These are phyloP conservation scores for Meyerozyma smithsonii DNA, from an alignment of 1,139 yeast genomes.

Conservation along the genomic window DNA sequence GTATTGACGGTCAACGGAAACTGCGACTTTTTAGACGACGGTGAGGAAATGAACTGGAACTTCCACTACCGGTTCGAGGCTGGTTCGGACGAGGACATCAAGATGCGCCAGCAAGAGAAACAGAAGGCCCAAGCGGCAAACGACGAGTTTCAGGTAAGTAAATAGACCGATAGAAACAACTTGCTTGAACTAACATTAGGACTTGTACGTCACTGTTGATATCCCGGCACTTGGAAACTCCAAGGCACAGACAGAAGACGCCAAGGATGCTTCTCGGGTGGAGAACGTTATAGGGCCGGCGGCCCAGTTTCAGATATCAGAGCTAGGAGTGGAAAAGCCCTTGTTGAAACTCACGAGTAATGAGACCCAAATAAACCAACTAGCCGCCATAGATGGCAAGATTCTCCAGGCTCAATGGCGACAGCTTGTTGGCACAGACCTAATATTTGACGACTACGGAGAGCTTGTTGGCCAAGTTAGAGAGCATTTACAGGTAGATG, in stretches of 20 bases:
- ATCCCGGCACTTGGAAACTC: neutral
- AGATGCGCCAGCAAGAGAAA: constrained; percentile 10
- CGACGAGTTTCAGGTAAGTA: constrained; percentile 7
- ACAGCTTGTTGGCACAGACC: constrained; percentile 76
- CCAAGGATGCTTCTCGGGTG: neutral
- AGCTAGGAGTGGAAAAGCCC: constrained; percentile 30
- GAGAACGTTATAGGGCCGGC: constrained; percentile 30
- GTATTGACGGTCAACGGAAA: constrained; percentile 58
- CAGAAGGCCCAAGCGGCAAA: constrained; percentile 4
- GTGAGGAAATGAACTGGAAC: constrained; percentile 94
- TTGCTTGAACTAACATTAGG: constrained; percentile 4
- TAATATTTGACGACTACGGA: constrained; percentile 57
- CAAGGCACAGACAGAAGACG: neutral
- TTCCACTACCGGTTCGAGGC: constrained; percentile 68
- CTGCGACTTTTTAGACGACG: constrained; percentile 57
- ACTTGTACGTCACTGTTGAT: constrained; percentile 4
- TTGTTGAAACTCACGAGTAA: constrained; percentile 37
- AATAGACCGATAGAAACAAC: constrained; percentile 1
- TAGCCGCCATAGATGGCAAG: constrained; percentile 36
- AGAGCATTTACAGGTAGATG: constrained; percentile 36
- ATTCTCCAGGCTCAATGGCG: constrained; percentile 78
- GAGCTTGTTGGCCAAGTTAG: constrained; percentile 41
- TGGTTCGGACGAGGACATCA: constrained; percentile 71
- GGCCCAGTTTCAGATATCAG: constrained; percentile 39
- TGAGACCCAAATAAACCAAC: constrained; percentile 5